Percentiles rank a stretch among this genome's conserved stretches.
Evolutionary conservation across 306 rosid genomes (phyloP).

Genomic region (Arachis hypogaea): DNA sequence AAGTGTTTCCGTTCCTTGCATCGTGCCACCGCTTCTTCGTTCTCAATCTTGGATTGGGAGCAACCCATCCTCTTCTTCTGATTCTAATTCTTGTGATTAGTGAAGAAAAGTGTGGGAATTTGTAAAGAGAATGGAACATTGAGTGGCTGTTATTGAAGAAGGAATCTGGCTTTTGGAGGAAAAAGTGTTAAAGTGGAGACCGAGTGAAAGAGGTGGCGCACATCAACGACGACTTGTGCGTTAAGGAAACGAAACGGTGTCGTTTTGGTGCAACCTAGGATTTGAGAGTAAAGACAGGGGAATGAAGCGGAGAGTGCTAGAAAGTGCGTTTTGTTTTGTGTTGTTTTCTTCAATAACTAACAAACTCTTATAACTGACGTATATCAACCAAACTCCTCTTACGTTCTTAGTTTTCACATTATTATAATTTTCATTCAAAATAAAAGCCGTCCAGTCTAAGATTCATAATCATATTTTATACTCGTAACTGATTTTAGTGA

Average conservation of each 20-base stretch:
- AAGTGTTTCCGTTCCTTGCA: slow-evolving; percentile 68
- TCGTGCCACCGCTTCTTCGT: slow-evolving; percentile 77
- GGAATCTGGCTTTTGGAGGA: not conserved
- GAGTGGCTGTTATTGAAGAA: not conserved
- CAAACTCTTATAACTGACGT: not conserved
- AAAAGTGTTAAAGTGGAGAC: not conserved
- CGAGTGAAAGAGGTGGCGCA: not conserved
- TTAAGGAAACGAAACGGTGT: slow-evolving; percentile 1
- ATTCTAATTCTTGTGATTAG: no score
- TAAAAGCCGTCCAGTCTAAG: no score
- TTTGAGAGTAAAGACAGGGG: not conserved
- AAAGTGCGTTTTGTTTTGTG: not conserved
- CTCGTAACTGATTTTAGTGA: no score
- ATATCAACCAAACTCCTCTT: not conserved
- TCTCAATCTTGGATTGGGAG: slow-evolving; percentile 80
- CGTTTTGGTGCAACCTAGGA: not conserved
- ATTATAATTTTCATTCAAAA: no score
- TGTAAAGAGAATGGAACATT: not conserved
- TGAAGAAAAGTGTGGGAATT: not conserved
- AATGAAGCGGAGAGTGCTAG: not conserved
- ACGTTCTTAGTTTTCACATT: no score
- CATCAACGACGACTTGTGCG: not conserved
- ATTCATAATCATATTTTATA: no score
- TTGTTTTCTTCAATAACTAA: not conserved
- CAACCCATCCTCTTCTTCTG: slow-evolving; percentile 65